Base-by-base conservation (phyloP, 257 asterid genomes). In the Penstemon eatonii region DNA sequence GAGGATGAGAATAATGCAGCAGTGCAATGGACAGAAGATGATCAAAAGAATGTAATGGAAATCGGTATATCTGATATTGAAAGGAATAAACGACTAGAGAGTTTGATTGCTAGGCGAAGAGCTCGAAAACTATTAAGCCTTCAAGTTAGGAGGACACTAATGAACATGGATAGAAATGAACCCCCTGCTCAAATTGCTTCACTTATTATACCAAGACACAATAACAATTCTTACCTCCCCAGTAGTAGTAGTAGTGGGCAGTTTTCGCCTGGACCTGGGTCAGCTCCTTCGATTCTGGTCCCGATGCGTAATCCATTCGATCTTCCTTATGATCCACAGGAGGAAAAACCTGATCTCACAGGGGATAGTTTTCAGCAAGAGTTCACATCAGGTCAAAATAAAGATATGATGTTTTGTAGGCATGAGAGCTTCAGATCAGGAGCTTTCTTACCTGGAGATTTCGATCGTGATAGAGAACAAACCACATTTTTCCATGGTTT, bases 301-400 rank as follows among this genome's bases (percentile, higher is more conserved):
- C 93, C 93, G 5, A 81, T 66, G 79, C 79, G 79, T 53, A 91
- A 91, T 66, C 97, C 99, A 1, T 94, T 94, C 47, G 96, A 94
- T 64, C 84, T 94, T 11, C 99, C 99, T 4, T 94, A 94, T 38
- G 99, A 94, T 43, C 96, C 96, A 0, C 92, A 79, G 12, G 99
- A 94, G 79, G 97, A 94, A 66, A 94, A 86, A 50, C 96, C 89
- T 0, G 80, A 78, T 71, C 89, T 94, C n/a, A 83, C 95, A 7
- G 96, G 89, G 37, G 97, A 89, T 10, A 86, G 87, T 70, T 91
- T 91, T 60, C 75, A 79, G 6, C 91, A 82, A 41, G 97, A 94
- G 76, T 87, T 94, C 69, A 71, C 82, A 68, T 47, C 58, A 4
- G 69, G 76, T 46, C 78, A 66, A 51, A 78, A 12, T n/a, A 83